A percentile compares a stretch with the other conserved stretches of the same genome.
Conservation (phyloP, 2,329 filamentous ascomycete genomes). For the Botrytis fabae region DNA sequence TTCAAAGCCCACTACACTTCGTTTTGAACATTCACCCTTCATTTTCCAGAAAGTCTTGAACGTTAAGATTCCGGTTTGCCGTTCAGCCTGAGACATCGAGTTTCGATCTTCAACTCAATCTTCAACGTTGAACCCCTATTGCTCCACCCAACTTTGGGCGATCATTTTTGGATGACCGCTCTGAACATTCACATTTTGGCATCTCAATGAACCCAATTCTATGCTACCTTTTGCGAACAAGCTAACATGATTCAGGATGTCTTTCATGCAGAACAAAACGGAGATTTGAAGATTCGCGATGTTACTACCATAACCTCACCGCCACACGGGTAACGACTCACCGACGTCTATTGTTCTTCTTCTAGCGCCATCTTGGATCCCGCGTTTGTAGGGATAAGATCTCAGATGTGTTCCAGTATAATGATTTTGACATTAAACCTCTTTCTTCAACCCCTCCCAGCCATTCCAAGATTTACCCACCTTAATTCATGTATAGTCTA, state of each 20-base stretch:
- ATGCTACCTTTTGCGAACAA: background rate
- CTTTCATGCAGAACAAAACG: background rate
- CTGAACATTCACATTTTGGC: background rate
- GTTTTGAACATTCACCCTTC: background rate
- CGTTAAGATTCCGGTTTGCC: background rate
- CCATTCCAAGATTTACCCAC: background rate
- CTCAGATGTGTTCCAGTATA: background rate
- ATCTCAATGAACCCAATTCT: background rate
- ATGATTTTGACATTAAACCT: slow-evolving; percentile 1
- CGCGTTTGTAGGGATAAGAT: background rate
- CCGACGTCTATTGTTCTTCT: background rate
- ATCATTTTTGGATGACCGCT: background rate
- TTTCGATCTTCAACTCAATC: background rate
- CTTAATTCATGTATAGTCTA: slow-evolving; percentile 40
- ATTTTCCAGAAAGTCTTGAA: background rate
- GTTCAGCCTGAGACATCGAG: background rate
- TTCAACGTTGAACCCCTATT: background rate
- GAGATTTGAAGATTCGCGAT: background rate
- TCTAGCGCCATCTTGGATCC: background rate
- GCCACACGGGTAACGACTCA: background rate
- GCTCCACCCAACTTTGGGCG: background rate
- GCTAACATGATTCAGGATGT: background rate
- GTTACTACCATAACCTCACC: background rate
- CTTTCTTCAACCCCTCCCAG: background rate
- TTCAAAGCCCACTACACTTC: background rate